phyloP scores from a whole-genome alignment of 495 filamentous ascomycete species.

The Podospora pseudocomata region DNA sequence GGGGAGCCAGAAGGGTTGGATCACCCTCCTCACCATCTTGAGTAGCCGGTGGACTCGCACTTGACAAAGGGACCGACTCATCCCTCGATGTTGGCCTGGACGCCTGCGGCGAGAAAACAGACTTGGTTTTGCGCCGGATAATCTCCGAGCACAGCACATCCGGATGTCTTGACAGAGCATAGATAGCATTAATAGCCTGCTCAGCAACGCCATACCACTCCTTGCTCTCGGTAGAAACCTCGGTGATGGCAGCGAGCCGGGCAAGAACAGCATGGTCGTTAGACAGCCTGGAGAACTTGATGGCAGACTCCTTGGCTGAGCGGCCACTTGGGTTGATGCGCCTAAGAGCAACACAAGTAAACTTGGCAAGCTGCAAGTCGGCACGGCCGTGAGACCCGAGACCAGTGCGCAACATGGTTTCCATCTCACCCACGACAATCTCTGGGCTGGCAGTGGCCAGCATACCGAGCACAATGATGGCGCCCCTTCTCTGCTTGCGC shows the following conservation, averaged over 20 bases:
- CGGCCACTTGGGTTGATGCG: slow-evolving; percentile 81
- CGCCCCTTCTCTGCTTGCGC: slow-evolving; percentile 81
- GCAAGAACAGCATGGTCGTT: slow-evolving; percentile 88
- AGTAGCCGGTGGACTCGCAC: slow-evolving; percentile 21
- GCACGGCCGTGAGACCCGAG: slow-evolving; percentile 73
- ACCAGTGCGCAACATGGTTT: slow-evolving; percentile 86
- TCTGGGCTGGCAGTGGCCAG: slow-evolving; percentile 88
- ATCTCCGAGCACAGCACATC: slow-evolving; percentile 93
- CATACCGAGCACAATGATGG: slow-evolving; percentile 98
- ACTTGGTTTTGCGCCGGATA: slow-evolving; percentile 77
- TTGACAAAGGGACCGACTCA: slow-evolving; percentile 32
- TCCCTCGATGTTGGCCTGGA: slow-evolving; percentile 45
- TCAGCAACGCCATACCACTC: slow-evolving; percentile 99
- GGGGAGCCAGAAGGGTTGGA: slow-evolving; percentile 24
- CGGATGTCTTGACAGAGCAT: slow-evolving; percentile 88
- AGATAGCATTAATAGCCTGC: slow-evolving; percentile 94
- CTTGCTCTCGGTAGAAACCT: slow-evolving; percentile 80
- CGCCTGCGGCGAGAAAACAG: slow-evolving; percentile 59
- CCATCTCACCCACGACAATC: slow-evolving; percentile 89
- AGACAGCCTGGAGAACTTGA: slow-evolving; percentile 70
- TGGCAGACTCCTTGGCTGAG: slow-evolving; percentile 65
- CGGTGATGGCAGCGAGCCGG: slow-evolving; percentile 76
- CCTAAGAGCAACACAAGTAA: slow-evolving; percentile 86
- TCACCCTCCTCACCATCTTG: slow-evolving; percentile 33
- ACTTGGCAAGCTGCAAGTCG: slow-evolving; percentile 87